A percentile compares a stretch with the other conserved stretches of the same genome.
Conservation (phyloP, 345 rosid genomes). For the Combretum micranthum region DNA sequence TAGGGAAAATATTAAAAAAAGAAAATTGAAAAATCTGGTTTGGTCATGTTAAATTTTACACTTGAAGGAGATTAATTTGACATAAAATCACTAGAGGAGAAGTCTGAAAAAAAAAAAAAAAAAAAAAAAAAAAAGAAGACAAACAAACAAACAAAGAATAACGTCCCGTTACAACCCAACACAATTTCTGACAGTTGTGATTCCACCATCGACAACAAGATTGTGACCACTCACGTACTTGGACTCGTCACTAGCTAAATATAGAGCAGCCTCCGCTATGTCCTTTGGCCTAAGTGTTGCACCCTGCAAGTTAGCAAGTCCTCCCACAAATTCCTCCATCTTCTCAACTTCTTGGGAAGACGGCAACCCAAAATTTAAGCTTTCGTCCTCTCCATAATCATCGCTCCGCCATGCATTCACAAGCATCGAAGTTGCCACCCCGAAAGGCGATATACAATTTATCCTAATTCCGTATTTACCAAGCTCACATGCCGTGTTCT, state of each 20-base stretch:
- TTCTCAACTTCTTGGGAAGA: constrained; percentile 40
- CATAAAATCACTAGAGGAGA: too few species aligned
- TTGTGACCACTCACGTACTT: constrained; percentile 81
- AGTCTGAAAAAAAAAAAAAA: too few species aligned
- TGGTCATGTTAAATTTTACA: too few species aligned
- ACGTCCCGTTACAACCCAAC: constrained; percentile 47
- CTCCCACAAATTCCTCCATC: constrained; percentile 63
- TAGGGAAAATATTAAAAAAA: too few species aligned
- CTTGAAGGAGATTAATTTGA: too few species aligned
- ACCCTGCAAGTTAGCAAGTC: constrained; percentile 55
- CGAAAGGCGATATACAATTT: constrained; percentile 82
- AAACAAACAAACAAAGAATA: background rate
- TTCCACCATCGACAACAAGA: constrained; percentile 83
- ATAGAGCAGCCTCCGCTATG: constrained; percentile 78
- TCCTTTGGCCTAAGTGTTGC: constrained; percentile 51
- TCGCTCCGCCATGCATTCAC: constrained; percentile 50
- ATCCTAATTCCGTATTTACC: constrained; percentile 70
- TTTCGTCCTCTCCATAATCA: constrained; percentile 24
- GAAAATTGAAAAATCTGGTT: too few species aligned
- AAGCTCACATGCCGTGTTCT: constrained; percentile 73
- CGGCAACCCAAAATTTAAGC: constrained; percentile 24
- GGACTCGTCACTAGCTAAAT: constrained; percentile 79
- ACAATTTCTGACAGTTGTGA: constrained; percentile 68
- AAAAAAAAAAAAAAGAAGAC: background rate
- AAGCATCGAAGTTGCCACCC: constrained; percentile 78